These are phyloP conservation scores for Medicago ruthenica DNA, from an alignment of 306 rosid genomes.

Conservation along the genomic window DNA sequence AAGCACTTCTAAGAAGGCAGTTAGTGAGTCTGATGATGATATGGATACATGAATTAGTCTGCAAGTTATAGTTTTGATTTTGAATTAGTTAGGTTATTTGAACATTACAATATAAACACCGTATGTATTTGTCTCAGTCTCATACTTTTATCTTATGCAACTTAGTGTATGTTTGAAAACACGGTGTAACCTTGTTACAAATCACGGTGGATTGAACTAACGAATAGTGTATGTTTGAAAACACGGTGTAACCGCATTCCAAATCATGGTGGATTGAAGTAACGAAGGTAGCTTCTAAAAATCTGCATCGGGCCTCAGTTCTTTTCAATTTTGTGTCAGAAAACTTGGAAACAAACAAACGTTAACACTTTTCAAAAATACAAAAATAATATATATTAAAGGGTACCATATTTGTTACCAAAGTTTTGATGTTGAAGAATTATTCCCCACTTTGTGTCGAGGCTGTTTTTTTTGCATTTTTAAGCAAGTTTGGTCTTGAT, in stretches of 20 bases:
- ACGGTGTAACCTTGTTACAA: background rate
- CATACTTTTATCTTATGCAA: background rate
- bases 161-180: background rate
- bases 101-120: background rate
- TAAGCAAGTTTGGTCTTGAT: background rate
- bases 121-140: background rate
- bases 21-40: background rate
- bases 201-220: background rate
- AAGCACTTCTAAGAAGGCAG: too few relatives aligned
- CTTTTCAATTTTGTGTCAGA: too few relatives aligned
- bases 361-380: too few relatives aligned
- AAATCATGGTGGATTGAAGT: background rate
- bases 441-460: background rate
- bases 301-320: too few relatives aligned
- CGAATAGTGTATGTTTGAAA: background rate
- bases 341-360: too few relatives aligned
- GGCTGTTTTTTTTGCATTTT: slow-evolving; percentile 6
- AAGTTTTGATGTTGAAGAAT: background rate
- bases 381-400: too few relatives aligned
- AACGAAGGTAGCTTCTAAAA: too few relatives aligned
- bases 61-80: background rate
- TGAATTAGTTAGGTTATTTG: background rate
- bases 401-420: background rate
- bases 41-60: slow-evolving; percentile 43
- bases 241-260: background rate